phyloP scores from a whole-genome alignment of 2,329 filamentous ascomycete species.

The Alternaria infectoria region DNA sequence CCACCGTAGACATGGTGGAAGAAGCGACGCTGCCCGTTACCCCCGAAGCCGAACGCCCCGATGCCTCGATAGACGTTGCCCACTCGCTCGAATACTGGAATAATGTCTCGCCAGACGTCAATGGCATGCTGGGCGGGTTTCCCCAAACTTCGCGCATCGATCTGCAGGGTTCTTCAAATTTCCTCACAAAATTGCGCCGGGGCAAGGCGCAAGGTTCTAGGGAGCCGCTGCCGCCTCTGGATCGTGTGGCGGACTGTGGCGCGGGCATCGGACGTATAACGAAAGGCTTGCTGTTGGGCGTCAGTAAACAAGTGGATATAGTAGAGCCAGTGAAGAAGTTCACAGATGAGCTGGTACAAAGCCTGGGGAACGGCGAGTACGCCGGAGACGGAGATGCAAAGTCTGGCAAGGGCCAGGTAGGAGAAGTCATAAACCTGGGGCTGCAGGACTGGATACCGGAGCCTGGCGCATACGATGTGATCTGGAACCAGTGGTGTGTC shows the following conservation, averaged over 20 bases:
- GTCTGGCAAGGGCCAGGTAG: constrained; percentile 56
- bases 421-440: constrained; percentile 73
- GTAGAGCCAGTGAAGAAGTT: constrained; percentile 88
- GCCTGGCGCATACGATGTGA: constrained; percentile 69
- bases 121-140: constrained; percentile 82
- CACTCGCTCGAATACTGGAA: constrained; percentile 60
- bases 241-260: constrained; percentile 64
- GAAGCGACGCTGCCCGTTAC: constrained; percentile 28
- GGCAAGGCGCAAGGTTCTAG: constrained; percentile 33
- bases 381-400: constrained; percentile 28
- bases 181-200: constrained; percentile 67
- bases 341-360: constrained; percentile 63
- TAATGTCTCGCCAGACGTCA: constrained; percentile 59
- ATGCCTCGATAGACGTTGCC: constrained; percentile 54
- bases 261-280: constrained; percentile 84
- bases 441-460: constrained; percentile 72
- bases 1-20: constrained; percentile 35
- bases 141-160: constrained; percentile 73
- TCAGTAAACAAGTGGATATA: constrained; percentile 77
- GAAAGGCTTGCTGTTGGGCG: constrained; percentile 72
- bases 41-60: constrained; percentile 35
- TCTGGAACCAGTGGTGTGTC: constrained; percentile 92
- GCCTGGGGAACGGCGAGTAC: constrained; percentile 27
- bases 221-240: constrained; percentile 37
- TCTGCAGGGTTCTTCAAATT: constrained; percentile 71